phyloP scores from a whole-genome alignment of 805 yeast genomes.

The Nakazawaea siamensis region DNA sequence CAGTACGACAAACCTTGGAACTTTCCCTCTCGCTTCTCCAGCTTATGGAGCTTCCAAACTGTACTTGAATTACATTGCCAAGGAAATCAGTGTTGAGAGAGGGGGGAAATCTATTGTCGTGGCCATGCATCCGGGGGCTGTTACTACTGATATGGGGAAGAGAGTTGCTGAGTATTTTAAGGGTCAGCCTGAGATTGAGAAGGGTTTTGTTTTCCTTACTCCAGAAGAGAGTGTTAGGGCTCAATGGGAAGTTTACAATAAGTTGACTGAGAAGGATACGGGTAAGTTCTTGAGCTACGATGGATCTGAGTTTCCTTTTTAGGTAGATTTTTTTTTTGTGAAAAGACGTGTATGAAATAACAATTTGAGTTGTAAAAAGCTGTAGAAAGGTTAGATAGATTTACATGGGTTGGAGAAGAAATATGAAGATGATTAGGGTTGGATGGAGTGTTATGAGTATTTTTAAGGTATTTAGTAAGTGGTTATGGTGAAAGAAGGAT shows the following conservation, averaged over 20 bases:
- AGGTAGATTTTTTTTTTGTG: no score
- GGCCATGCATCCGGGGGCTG: not conserved
- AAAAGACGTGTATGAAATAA: no score
- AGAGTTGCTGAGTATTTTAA: no score
- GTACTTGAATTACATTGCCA: not conserved
- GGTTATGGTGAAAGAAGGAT: no score
- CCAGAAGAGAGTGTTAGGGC: constrained; percentile 11
- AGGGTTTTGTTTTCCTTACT: no score
- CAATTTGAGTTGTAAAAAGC: no score
- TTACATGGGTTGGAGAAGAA: no score
- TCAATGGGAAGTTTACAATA: constrained; percentile 10
- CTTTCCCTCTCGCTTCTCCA: not conserved
- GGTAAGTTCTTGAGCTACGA: constrained; percentile 14
- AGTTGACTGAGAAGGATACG: constrained; percentile 5
- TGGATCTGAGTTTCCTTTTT: constrained; percentile 8
- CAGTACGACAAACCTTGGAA: not conserved
- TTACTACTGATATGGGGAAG: not conserved
- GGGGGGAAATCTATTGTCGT: not conserved
- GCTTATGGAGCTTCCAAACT: not conserved
- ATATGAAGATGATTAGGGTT: no score
- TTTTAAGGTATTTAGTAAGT: no score
- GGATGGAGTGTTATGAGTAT: no score
- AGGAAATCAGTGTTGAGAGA: not conserved
- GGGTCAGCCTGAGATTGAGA: no score
- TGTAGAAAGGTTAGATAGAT: no score